Base-by-base conservation (phyloP, 495 filamentous ascomycete genomes). In the Choiromyces venosus region DNA sequence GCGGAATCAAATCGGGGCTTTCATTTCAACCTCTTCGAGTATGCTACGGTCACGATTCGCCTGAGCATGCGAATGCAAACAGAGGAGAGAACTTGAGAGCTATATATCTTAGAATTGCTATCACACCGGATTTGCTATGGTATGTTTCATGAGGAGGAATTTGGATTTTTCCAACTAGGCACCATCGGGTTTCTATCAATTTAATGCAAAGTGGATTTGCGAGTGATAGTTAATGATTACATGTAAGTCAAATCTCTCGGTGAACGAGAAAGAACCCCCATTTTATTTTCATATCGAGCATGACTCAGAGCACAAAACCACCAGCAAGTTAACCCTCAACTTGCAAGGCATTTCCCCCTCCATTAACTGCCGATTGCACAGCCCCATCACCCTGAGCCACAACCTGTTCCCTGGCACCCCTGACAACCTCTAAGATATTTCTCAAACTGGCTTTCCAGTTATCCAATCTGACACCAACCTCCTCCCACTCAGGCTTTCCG, bases 401-500 rank as follows among this genome's bases (percentile, higher is more conserved):
- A 56, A 77, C 78, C 37, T 76, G 67, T 78, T 91, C 87, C 84
- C 94, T 91, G 82, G 94, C 93, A 74, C 85, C 84, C 81, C 88
- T 89, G 40, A 99, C 87, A 29, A 93, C 90, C 66, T 82, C 85
- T 74, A 94, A 83, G 35, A 99, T 93, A 65, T 87, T 87, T 78
- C 87, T 86, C 74, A 98, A 83, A 72, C 91, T 91, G 66, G 86
- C 84, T 84, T 91, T 90, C 94, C 93, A 98, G 80, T 91, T 91
- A 83, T 97, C 93, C 79, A 99, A 83, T 56, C 93, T 87, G 40
- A 89, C 89, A 77, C 92, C 92, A 33, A 99, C 89, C 85, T 98
- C 93, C 68, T 90, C 88, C 96, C 96, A 99, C 85, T 99, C 95
- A 86, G 94, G 96, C 87, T 97, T 92, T 72, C 92, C 92, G 79